A percentile compares a stretch with the other conserved stretches of the same genome.
Conservation (phyloP, 495 filamentous ascomycete genomes). For the Talaromyces nanjingensis region DNA sequence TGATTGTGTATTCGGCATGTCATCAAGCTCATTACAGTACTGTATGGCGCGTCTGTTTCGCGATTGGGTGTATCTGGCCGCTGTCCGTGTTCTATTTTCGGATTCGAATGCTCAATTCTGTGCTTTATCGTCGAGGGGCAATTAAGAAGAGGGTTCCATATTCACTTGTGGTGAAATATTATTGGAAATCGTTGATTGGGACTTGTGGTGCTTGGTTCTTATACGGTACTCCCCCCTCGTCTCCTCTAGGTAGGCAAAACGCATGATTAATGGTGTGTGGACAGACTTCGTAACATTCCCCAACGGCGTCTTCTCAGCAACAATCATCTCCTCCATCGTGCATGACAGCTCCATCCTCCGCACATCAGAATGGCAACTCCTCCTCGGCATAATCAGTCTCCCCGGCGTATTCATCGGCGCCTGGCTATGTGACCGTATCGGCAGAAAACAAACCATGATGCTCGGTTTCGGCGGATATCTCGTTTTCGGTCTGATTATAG, state of each 20-base stretch:
- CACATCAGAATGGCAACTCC: conserved; percentile 43
- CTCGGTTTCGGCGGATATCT: conserved; percentile 45
- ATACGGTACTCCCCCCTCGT: too few relatives aligned
- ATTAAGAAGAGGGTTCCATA: conserved; percentile 43
- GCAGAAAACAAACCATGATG: conserved; percentile 48
- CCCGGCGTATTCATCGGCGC: conserved; percentile 47
- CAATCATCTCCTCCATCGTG: conserved; percentile 39
- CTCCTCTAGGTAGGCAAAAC: too few relatives aligned
- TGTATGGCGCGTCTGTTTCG: conserved; percentile 46
- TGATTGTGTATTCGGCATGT: conserved; percentile 40
- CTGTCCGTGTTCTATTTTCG: conserved; percentile 47
- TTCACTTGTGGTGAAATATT: conserved; percentile 33
- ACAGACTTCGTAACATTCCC: conserved; percentile 39
- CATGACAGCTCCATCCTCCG: conserved; percentile 25
- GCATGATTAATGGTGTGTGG: too few relatives aligned
- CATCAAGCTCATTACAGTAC: conserved; percentile 33
- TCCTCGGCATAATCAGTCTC: conserved; percentile 37
- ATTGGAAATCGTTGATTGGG: conserved; percentile 43
- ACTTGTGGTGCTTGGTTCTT: conserved; percentile 46
- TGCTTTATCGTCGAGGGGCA: conserved; percentile 40
- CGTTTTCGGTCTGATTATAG: conserved; percentile 46
- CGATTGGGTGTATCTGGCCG: conserved; percentile 44
- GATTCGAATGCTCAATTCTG: conserved; percentile 44
- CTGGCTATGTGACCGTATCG: conserved; percentile 36
- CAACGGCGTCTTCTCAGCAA: conserved; percentile 43